phyloP scores from a whole-genome alignment of 257 asterid species.

The Salvia rosmarinus region DNA sequence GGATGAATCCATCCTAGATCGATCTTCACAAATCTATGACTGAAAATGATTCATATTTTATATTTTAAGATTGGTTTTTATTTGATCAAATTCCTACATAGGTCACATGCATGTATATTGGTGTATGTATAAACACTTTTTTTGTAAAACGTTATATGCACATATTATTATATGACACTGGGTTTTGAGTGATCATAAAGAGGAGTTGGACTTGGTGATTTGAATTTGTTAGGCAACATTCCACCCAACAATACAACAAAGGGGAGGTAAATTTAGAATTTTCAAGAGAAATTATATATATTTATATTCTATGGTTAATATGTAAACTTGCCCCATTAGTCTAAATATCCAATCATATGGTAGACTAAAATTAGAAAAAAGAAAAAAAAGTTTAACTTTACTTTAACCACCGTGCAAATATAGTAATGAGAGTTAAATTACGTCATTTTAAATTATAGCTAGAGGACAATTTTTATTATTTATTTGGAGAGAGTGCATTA shows the following conservation, averaged over 20 bases:
- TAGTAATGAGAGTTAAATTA: too few relatives aligned
- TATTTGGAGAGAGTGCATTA: background rate
- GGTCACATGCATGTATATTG: too few relatives aligned
- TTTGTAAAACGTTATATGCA: background rate
- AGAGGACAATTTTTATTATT: background rate
- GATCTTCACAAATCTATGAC: too few relatives aligned
- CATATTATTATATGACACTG: background rate
- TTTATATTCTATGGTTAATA: background rate
- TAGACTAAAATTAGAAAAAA: background rate
- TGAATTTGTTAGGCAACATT: conserved; percentile 39
- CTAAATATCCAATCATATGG: background rate
- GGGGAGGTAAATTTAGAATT: background rate
- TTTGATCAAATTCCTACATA: too few relatives aligned
- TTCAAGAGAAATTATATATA: background rate
- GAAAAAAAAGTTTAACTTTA: too few relatives aligned
- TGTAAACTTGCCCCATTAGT: background rate
- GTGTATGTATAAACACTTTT: too few relatives aligned
- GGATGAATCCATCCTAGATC: too few relatives aligned
- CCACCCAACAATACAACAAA: conserved; percentile 25
- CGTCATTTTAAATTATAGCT: background rate
- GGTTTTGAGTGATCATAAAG: background rate
- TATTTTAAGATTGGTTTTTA: too few relatives aligned
- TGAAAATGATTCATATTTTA: too few relatives aligned
- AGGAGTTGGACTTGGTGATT: conserved; percentile 31
- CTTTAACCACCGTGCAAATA: too few relatives aligned